phyloP scores from a whole-genome alignment of 139 green algal genomes.

The Coelastrella sp. region DNA sequence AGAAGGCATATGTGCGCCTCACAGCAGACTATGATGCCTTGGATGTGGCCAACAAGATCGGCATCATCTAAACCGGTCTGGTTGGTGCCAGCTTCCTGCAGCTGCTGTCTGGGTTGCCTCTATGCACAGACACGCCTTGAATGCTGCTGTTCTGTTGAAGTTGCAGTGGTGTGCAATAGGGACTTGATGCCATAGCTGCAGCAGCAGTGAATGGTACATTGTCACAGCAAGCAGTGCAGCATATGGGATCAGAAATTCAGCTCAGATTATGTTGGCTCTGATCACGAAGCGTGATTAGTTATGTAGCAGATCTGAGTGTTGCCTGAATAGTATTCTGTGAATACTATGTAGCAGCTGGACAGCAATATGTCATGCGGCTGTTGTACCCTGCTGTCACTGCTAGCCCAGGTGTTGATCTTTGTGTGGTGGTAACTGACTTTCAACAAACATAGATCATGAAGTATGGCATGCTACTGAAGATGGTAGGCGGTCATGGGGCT shows the following conservation, averaged over 20 bases:
- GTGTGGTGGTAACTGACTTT: not conserved
- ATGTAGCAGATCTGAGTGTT: no score
- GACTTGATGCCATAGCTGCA: not conserved
- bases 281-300: no score
- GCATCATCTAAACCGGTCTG: constrained; percentile 93
- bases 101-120: not conserved
- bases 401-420: not conserved
- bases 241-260: not conserved
- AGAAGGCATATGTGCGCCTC: constrained; percentile 99
- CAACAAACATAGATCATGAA: no score
- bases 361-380: not conserved
- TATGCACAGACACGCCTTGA: not conserved
- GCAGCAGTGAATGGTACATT: not conserved
- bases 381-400: not conserved
- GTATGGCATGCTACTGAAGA: not conserved
- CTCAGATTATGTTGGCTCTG: no score
- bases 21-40: constrained; percentile 98
- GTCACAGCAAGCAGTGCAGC: not conserved
- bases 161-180: not conserved
- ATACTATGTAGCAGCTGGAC: not conserved
- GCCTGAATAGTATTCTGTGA: no score
- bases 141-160: no score
- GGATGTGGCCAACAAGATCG: constrained; percentile 99
- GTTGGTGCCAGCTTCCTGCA: not conserved
- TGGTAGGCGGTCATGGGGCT: not conserved